Evolutionary conservation across 2,329 filamentous ascomycete species (phyloP), one percentile per base, ranked within the genome.

Genomic region (Alternaria viburni): DNA sequence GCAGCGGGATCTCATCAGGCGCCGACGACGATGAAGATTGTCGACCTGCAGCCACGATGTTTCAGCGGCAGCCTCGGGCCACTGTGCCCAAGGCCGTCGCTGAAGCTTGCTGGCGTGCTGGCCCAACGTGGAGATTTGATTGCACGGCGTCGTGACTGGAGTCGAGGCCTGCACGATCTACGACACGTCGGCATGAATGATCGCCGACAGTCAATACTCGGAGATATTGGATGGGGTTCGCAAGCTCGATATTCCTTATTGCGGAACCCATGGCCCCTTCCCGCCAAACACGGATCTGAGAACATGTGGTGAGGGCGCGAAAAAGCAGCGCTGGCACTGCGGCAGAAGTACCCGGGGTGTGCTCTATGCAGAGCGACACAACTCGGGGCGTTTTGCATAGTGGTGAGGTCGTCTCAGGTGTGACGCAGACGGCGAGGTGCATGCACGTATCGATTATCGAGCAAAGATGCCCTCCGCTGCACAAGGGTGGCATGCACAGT

Each of bases 401-500:
- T 41, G 8, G 49, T 41, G 13, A 41, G n/a, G 30, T 19, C 55
- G 59, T 62, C 55, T 62, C 59, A 58, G 55, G 56, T 61, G 61
- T 57, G 61, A 59, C 51, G 51, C 57, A 52, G 61, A 57, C 57
- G 28, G 61, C 36, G 26, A 52, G 52, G 57, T 60, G 61, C 61
- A 61, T 51, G 19, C 41, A 23, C 49, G 19, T 57, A 25, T 57
- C 44, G 55, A 57, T 50, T 43, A 25, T 28, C 28, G 44, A 25
- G 32, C n/a, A 3, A 8, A 1, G n/a, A 19, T n/a, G 49, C 13
- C 49, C 49, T 12, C 49, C 23, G 49, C 30, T 52, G 49, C 49
- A 41, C 49, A 36, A 23, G 43, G 28, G 32, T 30, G 44, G 12
- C 12, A 28, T 52, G 46, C 28, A 26, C 10, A 57, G 28, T 15